Evolutionary conservation across 768 basidiomycete genomes (phyloP), one percentile per base, ranked within the genome.

Genomic region (Pisolithus sp.): DNA sequence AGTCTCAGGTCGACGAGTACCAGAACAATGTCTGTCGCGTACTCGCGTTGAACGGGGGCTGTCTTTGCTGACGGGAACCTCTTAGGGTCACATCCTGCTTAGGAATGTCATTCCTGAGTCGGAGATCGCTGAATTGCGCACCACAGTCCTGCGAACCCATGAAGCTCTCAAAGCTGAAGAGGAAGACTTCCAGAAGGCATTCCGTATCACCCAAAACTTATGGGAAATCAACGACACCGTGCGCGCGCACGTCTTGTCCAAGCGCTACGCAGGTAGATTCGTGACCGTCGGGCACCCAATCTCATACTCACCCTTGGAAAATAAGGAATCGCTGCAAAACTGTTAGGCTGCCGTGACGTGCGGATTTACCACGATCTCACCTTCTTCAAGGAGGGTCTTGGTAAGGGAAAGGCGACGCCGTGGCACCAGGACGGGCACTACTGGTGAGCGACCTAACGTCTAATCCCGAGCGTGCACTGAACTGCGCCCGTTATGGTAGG

Each of bases 291-390:
- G 7, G 9, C 10, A 31, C 21, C n/a, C 37, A 15, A 21, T 23
- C 20, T 13, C 17, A 23, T 23, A 10, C 36, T 38, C 21, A 48
- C 31, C 5, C 5, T 12, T 36, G 15, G 2, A 12, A 44, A 44
- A 30, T 24, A 7, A 51, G 50, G 43, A n/a, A 51, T 51, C 42
- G 50, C 50, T 7, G 50, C 50, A 37, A 51, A 45, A 51, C 15
- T 51, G 18, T 24, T 51, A n/a, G 50, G 50, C 37, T 51, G 50
- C 42, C 50, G 50, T n/a, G 50, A 51, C 36, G 50, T 51, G 12
- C 41, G 50, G 7, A 45, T 51, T 45, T 51, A 51, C 31, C 50
- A 51, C 17, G 50, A 51, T 36, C 41, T 51, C 21, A 51, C 50
- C 42, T 51, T 51, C 43, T 51, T 51, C 30, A 51, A 51, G 34